Conservation (phyloP, 306 rosid species). For the Morella rubra region DNA sequence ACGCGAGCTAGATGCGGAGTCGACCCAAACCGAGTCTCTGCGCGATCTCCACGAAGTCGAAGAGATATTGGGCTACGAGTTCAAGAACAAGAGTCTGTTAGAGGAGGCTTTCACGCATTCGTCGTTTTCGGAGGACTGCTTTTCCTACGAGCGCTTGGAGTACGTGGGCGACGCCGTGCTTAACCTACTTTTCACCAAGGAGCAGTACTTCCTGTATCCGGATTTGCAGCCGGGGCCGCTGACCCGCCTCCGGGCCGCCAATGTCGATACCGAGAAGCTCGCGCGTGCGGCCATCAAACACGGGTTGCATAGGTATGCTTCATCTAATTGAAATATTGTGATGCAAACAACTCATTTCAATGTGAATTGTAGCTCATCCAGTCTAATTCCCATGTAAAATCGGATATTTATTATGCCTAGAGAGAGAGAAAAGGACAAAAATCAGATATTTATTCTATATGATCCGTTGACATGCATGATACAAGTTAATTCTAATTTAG, state of each 20-base stretch:
- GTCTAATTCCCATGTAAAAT: no score
- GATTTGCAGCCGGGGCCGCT: conserved; percentile 35
- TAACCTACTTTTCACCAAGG: conserved; percentile 37
- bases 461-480: no score
- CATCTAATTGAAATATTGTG: no score
- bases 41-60: conserved; percentile 40
- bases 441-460: no score
- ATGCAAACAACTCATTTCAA: no score
- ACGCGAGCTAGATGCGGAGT: no score
- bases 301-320: conserved; percentile 46
- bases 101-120: conserved; percentile 60
- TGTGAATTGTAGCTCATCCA: no score
- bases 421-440: no score
- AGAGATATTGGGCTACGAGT: conserved; percentile 42
- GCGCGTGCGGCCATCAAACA: conserved; percentile 57
- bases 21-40: neutral
- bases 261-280: conserved; percentile 65
- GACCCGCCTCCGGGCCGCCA: conserved; percentile 57
- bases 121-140: conserved; percentile 1
- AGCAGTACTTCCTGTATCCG: conserved; percentile 45
- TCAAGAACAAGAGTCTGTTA: conserved; percentile 37
- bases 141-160: conserved; percentile 45
- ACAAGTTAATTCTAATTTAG: no score
- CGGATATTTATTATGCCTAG: no score
- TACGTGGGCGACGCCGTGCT: conserved; percentile 58